Evolutionary conservation across 2,329 filamentous ascomycete species (phyloP).

Genomic region (Elsinoe australis): DNA sequence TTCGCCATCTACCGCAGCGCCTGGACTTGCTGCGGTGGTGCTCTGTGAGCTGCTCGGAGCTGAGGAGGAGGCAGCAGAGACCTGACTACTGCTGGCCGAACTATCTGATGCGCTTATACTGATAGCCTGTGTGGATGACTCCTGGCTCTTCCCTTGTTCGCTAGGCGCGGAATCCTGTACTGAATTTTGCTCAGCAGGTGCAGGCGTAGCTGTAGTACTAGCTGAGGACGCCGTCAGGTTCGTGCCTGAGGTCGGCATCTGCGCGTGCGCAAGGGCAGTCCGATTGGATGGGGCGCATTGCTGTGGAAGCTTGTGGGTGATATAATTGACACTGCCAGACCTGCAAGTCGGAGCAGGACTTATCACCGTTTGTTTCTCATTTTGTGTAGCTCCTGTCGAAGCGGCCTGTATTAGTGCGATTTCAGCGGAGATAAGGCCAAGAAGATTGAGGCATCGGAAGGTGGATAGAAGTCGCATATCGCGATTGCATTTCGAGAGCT

Average conservation of each 20-base stretch:
- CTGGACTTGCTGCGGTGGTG: not conserved
- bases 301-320: slow-evolving; percentile 68
- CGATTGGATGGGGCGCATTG: slow-evolving; percentile 64
- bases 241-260: slow-evolving; percentile 8
- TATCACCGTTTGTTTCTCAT: not conserved
- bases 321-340: slow-evolving; percentile 67
- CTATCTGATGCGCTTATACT: too few species aligned
- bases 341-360: slow-evolving; percentile 34
- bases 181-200: too few species aligned
- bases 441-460: not conserved
- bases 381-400: not conserved
- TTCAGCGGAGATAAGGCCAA: slow-evolving; percentile 12
- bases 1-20: slow-evolving; percentile 39
- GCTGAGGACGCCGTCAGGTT: too few species aligned
- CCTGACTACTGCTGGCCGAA: too few species aligned
- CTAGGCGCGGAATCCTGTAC: too few species aligned
- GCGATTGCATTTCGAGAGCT: slow-evolving; percentile 5
- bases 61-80: too few species aligned
- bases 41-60: too few species aligned
- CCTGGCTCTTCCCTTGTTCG: too few species aligned
- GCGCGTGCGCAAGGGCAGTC: slow-evolving; percentile 21
- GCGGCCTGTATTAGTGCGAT: slow-evolving; percentile 1
- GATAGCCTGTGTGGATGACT: too few species aligned
- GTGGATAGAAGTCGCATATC: slow-evolving; percentile 5
- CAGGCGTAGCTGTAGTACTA: not conserved